These are phyloP conservation scores for Sclerotinia nivalis DNA, from an alignment of 2,329 filamentous ascomycete genomes.

Conservation along the genomic window DNA sequence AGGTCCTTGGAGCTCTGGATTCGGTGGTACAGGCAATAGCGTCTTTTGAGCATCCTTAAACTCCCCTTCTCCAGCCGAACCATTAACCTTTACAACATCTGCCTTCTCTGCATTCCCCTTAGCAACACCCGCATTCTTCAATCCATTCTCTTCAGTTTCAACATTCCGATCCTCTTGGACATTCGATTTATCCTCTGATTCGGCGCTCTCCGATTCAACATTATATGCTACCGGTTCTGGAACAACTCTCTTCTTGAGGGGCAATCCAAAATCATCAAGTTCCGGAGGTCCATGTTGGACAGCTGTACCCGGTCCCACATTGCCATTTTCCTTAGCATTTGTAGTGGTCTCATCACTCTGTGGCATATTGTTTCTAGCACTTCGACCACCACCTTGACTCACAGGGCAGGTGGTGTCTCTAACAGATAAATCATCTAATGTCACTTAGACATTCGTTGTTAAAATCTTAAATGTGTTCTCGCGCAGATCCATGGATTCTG, in stretches of 20 bases:
- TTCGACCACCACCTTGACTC: conserved; percentile 25
- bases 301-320: conserved; percentile 25
- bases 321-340: conserved; percentile 29
- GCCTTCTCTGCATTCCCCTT: not conserved
- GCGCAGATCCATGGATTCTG: conserved; percentile 20
- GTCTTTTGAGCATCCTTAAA: conserved; percentile 45
- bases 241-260: conserved; percentile 54
- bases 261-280: conserved; percentile 71
- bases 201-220: conserved; percentile 18
- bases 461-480: conserved; percentile 5
- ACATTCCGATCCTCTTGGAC: not conserved
- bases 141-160: conserved; percentile 11
- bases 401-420: conserved; percentile 21
- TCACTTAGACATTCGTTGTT: conserved; percentile 16
- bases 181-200: not conserved
- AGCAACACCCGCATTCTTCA: conserved; percentile 16
- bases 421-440: conserved; percentile 23
- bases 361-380: conserved; percentile 38
- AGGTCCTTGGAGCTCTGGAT: conserved; percentile 28
- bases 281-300: conserved; percentile 42
- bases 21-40: conserved; percentile 33
- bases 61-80: conserved; percentile 42
- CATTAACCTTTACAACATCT: conserved; percentile 39
- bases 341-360: conserved; percentile 34
- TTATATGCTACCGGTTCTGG: conserved; percentile 35